These are phyloP conservation scores for Trichophyton schoenleinii DNA, from an alignment of 2,329 filamentous ascomycete genomes.

Conservation along the genomic window DNA sequence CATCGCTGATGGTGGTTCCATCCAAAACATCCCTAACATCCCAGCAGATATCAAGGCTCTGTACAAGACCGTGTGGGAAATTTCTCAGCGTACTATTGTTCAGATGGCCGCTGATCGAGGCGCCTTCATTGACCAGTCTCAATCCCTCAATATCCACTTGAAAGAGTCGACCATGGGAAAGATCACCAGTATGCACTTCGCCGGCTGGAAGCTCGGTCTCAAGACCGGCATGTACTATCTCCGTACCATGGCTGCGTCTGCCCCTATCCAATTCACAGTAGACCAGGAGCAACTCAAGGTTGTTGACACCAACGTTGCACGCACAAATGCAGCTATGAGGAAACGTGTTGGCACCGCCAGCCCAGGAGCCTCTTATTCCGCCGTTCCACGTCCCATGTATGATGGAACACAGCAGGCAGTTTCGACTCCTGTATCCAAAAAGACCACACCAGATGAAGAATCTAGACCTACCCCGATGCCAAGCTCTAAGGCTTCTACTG, in stretches of 20 bases:
- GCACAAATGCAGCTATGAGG: slow-evolving; percentile 47
- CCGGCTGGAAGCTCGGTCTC: slow-evolving; percentile 95
- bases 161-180: slow-evolving; percentile 99
- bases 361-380: slow-evolving; percentile 44
- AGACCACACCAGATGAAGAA: slow-evolving; percentile 52
- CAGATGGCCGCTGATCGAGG: slow-evolving; percentile 98
- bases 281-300: slow-evolving; percentile 91
- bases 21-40: slow-evolving; percentile 95
- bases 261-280: slow-evolving; percentile 97
- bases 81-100: slow-evolving; percentile 86
- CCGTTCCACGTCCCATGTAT: slow-evolving; percentile 57
- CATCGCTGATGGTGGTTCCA: slow-evolving; percentile 89
- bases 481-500: slow-evolving; percentile 20
- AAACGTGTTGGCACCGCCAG: slow-evolving; percentile 54
- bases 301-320: slow-evolving; percentile 64
- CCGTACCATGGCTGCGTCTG: slow-evolving; percentile 89
- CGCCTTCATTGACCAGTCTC: slow-evolving; percentile 97
- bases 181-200: slow-evolving; percentile 99
- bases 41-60: slow-evolving; percentile 89
- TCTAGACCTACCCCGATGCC: slow-evolving; percentile 41
- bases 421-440: slow-evolving; percentile 51
- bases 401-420: slow-evolving; percentile 28
- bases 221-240: slow-evolving; percentile 99
- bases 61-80: slow-evolving; percentile 99
- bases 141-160: slow-evolving; percentile 99